Evolutionary conservation across 176 grass and related monocot species (phyloP), one percentile per base, ranked within the genome.

Genomic region (Zizania latifolia): DNA sequence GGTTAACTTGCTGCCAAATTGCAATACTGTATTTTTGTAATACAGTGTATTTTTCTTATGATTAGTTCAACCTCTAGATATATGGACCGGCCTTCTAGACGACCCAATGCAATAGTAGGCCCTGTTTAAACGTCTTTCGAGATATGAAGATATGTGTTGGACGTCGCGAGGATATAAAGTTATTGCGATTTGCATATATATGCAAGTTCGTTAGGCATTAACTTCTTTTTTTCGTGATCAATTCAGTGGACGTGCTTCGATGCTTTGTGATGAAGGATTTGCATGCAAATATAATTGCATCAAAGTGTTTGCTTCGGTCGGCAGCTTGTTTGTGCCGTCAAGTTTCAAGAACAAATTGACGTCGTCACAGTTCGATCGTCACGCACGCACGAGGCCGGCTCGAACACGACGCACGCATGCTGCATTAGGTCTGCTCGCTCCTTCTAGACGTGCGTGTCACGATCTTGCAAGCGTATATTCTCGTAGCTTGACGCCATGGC

Each of bases 291-390:
- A n/a, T n/a, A 51, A 51, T 0, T 67, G 53, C 76, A 46, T 30
- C 46, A 33, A 10, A 9, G 11, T 31, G 41, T 69, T 76, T 54
- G 56, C 70, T 41, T 55, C 15, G 41, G 77, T 10, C 64, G 64
- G 64, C 78, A 19, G 65, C 37, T 30, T 77, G 79, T 38, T 76
- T 77, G 37, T 82, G 78, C 66, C 85, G 72, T 82, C 85, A 81
- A 72, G 73, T 72, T 75, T 78, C 66, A 27, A 19, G 41, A 62
- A 75, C 14, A 54, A 59, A 75, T n/a, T n/a, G n/a, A n/a, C n/a
- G n/a, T n/a, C 62, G 45, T 29, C 10, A 58, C 57, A 2, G 35
- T 13, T 13, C 32, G 8, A 45, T 10, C 38, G n/a, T 33, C n/a
- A n/a, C n/a, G n/a, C n/a, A n/a, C n/a, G n/a, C n/a, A n/a, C n/a